A percentile compares a stretch with the other conserved stretches of the same genome.
Conservation (phyloP, 129 eudicot species). For the Lactuca sativa region DNA sequence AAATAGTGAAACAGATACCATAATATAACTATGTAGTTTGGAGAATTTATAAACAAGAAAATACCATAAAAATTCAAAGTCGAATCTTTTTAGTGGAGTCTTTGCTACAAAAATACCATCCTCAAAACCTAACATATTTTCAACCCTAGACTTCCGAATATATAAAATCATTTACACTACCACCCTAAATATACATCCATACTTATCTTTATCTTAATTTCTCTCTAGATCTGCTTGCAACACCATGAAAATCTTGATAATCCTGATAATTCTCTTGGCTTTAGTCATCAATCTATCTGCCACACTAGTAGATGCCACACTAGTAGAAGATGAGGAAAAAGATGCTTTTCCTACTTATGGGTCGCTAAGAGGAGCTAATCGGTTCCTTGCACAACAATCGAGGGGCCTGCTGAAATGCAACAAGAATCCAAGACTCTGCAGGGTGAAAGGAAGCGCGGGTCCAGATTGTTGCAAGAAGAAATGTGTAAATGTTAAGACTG, state of each 20-base stretch:
- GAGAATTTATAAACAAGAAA: neutral
- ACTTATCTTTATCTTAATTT: neutral
- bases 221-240: neutral
- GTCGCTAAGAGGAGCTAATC: constrained; percentile 10
- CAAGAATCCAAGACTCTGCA: constrained; percentile 29
- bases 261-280: constrained; percentile 6
- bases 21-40: neutral
- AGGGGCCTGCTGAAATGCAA: constrained; percentile 22
- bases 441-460: constrained; percentile 24
- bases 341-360: constrained; percentile 2
- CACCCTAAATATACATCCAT: neutral
- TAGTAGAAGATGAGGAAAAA: neutral
- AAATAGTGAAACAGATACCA: neutral
- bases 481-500: neutral
- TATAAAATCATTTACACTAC: neutral
- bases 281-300: constrained; percentile 12
- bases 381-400: constrained; percentile 12
- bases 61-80: constrained; percentile 6
- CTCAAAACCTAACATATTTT: constrained; percentile 1
- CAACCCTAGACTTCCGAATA: constrained; percentile 1
- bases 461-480: constrained; percentile 18
- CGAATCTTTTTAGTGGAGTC: constrained; percentile 10
- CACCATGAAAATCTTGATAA: neutral
- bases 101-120: constrained; percentile 6
- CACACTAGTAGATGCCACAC: neutral